Percentiles rank a stretch among this genome's conserved stretches.
These are phyloP conservation scores for Penicillium sp. DNA, from an alignment of 2,329 filamentous ascomycete genomes.

Conservation along the genomic window DNA sequence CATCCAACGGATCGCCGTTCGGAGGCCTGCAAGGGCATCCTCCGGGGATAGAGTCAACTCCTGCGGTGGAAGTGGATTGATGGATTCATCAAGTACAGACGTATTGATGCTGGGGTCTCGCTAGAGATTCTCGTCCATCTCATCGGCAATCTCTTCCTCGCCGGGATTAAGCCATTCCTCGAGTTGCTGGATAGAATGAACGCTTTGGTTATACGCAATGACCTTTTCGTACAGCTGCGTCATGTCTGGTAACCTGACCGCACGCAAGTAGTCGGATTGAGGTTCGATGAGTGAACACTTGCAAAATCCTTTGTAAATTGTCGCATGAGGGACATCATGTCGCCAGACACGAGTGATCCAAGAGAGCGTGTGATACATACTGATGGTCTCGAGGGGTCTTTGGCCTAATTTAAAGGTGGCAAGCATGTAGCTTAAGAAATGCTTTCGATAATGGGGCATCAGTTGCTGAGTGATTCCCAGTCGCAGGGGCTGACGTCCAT, in stretches of 20 bases:
- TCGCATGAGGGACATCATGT: conserved; percentile 2
- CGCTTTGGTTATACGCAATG: neutral
- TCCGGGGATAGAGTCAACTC: neutral
- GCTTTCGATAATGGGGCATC: conserved; percentile 9
- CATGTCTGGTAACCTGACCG: conserved; percentile 3
- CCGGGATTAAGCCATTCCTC: conserved; percentile 3
- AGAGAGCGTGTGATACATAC: conserved; percentile 4
- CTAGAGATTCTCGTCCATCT: neutral
- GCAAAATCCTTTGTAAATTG: conserved; percentile 8
- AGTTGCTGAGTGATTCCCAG: conserved; percentile 10
- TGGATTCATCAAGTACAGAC: conserved; percentile 4
- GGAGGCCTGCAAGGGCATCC: conserved; percentile 2
- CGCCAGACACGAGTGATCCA: conserved; percentile 9
- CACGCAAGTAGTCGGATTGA: neutral
- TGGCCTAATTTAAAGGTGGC: neutral
- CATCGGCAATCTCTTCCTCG: conserved; percentile 1
- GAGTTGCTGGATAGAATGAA: neutral
- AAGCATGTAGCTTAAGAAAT: conserved; percentile 1
- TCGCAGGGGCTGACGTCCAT: conserved; percentile 8
- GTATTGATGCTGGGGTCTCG: neutral
- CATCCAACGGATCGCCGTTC: conserved; percentile 7
- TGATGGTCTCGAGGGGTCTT: conserved; percentile 3
- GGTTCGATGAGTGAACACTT: conserved; percentile 5
- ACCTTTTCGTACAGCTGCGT: conserved; percentile 3
- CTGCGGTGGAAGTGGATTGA: neutral